Conservation (phyloP, 225 moss, liverwort and hornwort genomes). For the Bryoerythrophyllum caledonicum region DNA sequence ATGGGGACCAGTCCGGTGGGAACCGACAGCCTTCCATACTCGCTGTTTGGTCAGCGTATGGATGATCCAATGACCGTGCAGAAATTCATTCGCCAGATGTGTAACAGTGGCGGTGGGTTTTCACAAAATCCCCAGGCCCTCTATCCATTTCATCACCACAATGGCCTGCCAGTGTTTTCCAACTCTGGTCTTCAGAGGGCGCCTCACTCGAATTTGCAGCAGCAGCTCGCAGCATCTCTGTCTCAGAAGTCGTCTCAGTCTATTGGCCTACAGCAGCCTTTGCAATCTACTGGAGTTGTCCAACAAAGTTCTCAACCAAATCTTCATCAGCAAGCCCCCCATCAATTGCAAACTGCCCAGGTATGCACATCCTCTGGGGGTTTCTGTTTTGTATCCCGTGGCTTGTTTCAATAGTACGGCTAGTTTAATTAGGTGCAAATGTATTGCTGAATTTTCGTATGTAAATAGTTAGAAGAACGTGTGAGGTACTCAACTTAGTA, state of each 20-base stretch:
- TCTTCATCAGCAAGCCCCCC: slow-evolving; percentile 55
- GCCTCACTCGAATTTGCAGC: slow-evolving; percentile 52
- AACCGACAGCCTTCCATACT: slow-evolving; percentile 60
- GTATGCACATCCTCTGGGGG: slow-evolving; percentile 23
- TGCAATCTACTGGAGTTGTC: slow-evolving; percentile 37
- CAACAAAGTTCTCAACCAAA: slow-evolving; percentile 49
- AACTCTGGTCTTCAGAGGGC: slow-evolving; percentile 48
- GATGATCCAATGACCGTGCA: slow-evolving; percentile 77
- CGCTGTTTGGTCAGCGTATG: slow-evolving; percentile 60
- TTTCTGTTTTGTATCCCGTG: not conserved
- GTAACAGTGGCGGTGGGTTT: slow-evolving; percentile 64
- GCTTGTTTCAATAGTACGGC: slow-evolving; percentile 1
- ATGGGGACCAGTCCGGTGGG: slow-evolving; percentile 54
- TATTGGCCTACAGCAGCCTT: slow-evolving; percentile 44
- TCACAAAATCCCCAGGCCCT: slow-evolving; percentile 56
- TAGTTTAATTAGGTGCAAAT: not conserved
- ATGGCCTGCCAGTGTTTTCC: slow-evolving; percentile 57
- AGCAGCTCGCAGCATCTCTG: slow-evolving; percentile 57
- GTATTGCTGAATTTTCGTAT: not conserved
- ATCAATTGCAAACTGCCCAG: slow-evolving; percentile 60
- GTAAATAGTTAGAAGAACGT: not conserved
- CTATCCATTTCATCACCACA: slow-evolving; percentile 71
- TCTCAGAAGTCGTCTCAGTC: slow-evolving; percentile 51
- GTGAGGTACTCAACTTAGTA: not conserved
- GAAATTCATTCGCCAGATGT: slow-evolving; percentile 85